phyloP scores from a whole-genome alignment of 345 rosid species.

The Gossypium thurberi region DNA sequence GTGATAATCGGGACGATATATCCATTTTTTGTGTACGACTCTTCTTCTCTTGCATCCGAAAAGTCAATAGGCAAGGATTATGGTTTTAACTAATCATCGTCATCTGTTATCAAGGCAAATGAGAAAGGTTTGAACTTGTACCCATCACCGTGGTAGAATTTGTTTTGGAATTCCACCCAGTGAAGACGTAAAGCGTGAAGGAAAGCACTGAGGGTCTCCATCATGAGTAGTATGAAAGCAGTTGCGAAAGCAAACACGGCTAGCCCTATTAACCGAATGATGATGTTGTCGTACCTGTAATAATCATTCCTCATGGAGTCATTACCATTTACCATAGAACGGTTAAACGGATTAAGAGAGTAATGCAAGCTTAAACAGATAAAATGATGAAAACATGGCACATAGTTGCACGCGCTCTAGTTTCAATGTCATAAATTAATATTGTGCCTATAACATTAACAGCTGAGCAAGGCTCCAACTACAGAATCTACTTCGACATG shows the following conservation, averaged over 20 bases:
- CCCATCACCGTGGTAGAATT: conserved; percentile 93
- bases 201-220: conserved; percentile 98
- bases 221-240: conserved; percentile 89
- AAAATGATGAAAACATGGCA: neutral
- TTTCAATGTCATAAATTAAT: neutral
- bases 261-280: conserved; percentile 67
- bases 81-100: conserved; percentile 42
- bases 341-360: neutral
- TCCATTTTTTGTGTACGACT: conserved; percentile 13
- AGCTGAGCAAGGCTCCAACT: neutral
- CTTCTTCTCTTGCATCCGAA: neutral
- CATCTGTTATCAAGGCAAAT: conserved; percentile 57
- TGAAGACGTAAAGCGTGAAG: conserved; percentile 97
- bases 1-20: neutral
- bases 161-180: conserved; percentile 90
- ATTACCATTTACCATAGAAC: neutral
- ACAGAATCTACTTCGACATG: neutral
- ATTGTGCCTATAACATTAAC: neutral
- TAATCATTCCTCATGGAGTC: neutral
- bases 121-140: conserved; percentile 90
- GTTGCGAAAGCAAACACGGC: conserved; percentile 90
- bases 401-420: neutral
- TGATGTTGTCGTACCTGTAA: conserved; percentile 71
- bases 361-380: neutral
- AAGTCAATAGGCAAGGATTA: conserved; percentile 8